Evolutionary conservation across 495 filamentous ascomycete species (phyloP).

Genomic region (Chaetomidium leptoderma): DNA sequence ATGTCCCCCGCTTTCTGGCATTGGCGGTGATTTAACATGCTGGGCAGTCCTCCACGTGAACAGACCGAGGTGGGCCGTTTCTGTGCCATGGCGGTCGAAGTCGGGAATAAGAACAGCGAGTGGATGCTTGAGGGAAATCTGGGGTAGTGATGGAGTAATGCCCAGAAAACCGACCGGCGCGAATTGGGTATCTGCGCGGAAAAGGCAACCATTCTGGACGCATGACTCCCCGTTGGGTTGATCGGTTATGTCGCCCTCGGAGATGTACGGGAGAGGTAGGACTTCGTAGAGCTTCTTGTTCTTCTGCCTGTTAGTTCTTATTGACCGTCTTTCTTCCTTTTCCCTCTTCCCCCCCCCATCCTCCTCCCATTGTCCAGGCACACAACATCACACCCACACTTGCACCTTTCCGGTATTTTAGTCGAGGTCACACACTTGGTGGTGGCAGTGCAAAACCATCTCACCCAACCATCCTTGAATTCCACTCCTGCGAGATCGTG

Average conservation of each 20-base stretch:
- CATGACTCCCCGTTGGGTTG: background rate
- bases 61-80: slow-evolving; percentile 1
- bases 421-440: slow-evolving; percentile 2
- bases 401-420: background rate
- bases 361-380: background rate
- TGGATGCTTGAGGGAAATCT: background rate
- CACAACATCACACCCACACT: slow-evolving; percentile 7
- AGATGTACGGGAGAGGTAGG: background rate
- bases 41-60: slow-evolving; percentile 10
- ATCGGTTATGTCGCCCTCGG: slow-evolving; percentile 2
- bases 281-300: background rate
- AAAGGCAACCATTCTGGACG: slow-evolving; percentile 4
- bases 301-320: slow-evolving; percentile 3
- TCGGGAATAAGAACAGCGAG: slow-evolving; percentile 3
- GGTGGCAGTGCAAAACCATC: slow-evolving; percentile 23
- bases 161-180: background rate
- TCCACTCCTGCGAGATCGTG: background rate
- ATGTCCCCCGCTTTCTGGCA: background rate
- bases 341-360: background rate
- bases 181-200: background rate
- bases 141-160: background rate
- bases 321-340: background rate
- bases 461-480: slow-evolving; percentile 4
- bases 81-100: too few species aligned
- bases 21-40: background rate